Evolutionary conservation across 257 asterid genomes (phyloP).

Genomic region (Eucommia ulmoides): DNA sequence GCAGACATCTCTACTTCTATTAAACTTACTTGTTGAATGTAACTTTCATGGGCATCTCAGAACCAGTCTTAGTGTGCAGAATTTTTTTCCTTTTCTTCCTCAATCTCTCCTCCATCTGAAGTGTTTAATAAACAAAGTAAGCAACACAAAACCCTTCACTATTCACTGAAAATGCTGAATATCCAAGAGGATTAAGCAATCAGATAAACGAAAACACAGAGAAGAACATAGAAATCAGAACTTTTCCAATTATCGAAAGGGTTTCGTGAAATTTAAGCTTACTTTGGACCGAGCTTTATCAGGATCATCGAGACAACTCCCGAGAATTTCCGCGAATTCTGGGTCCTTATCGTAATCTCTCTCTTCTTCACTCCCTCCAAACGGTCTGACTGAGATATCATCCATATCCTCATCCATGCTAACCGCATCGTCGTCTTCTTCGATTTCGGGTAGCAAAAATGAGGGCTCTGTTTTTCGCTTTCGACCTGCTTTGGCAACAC

Average conservation of each 20-base stretch:
- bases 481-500: constrained; percentile 4
- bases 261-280: constrained; percentile 10
- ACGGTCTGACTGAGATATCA: constrained; percentile 26
- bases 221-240: background rate
- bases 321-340: constrained; percentile 84
- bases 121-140: background rate
- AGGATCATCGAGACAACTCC: constrained; percentile 65
- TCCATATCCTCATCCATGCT: constrained; percentile 20
- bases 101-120: constrained; percentile 88
- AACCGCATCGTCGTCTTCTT: constrained; percentile 17
- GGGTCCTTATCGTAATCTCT: constrained; percentile 82
- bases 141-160: background rate
- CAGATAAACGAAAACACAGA: background rate
- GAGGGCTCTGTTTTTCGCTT: constrained; percentile 15
- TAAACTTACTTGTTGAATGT: constrained; percentile 60
- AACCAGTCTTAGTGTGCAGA: constrained; percentile 76
- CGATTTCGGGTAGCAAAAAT: constrained; percentile 22
- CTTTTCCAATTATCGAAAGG: background rate
- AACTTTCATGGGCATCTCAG: constrained; percentile 58
- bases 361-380: constrained; percentile 33
- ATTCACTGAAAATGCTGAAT: background rate
- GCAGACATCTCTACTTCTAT: constrained; percentile 1
- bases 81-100: constrained; percentile 81
- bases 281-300: constrained; percentile 75
- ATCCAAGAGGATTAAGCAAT: background rate